Evolutionary conservation across 2,329 filamentous ascomycete genomes (phyloP).

Genomic region (Ceratocystis ficicola): DNA sequence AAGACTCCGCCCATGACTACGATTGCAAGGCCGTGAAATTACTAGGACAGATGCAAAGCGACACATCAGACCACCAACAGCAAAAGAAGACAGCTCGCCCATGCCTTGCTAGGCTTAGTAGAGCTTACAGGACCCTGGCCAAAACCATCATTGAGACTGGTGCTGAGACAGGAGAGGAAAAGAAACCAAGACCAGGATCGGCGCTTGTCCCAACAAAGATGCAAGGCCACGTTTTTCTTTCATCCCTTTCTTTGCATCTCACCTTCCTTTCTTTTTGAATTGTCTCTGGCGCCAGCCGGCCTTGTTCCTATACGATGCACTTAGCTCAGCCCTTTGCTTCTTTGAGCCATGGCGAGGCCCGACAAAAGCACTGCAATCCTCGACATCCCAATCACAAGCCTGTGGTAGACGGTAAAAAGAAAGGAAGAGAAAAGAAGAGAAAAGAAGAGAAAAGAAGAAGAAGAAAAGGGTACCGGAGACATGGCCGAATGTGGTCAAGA

Average conservation of each 20-base stretch:
- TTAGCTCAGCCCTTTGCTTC: background rate
- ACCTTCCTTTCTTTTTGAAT: background rate
- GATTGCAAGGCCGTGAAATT: background rate
- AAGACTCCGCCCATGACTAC: background rate
- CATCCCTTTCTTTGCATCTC: background rate
- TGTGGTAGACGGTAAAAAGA: background rate
- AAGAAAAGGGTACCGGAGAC: slow-evolving; percentile 1
- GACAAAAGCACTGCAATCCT: background rate
- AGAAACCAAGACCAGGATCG: background rate
- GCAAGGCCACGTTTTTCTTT: background rate
- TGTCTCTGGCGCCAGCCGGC: too few relatives aligned
- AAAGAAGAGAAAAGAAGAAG: too few relatives aligned
- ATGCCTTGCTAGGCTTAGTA: background rate
- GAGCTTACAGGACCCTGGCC: slow-evolving; percentile 2
- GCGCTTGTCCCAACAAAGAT: slow-evolving; percentile 4
- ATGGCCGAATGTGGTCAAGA: slow-evolving; percentile 4
- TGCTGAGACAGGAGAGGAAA: background rate
- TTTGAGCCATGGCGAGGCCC: background rate
- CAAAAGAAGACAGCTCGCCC: background rate
- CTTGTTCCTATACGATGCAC: background rate
- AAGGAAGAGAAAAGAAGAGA: too few relatives aligned
- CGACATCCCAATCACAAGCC: background rate
- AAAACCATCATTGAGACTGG: slow-evolving; percentile 5
- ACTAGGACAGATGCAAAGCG: background rate
- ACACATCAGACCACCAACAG: background rate